Conservation (phyloP, 176 grass and related monocot genomes). For the Phoenix dactylifera region DNA sequence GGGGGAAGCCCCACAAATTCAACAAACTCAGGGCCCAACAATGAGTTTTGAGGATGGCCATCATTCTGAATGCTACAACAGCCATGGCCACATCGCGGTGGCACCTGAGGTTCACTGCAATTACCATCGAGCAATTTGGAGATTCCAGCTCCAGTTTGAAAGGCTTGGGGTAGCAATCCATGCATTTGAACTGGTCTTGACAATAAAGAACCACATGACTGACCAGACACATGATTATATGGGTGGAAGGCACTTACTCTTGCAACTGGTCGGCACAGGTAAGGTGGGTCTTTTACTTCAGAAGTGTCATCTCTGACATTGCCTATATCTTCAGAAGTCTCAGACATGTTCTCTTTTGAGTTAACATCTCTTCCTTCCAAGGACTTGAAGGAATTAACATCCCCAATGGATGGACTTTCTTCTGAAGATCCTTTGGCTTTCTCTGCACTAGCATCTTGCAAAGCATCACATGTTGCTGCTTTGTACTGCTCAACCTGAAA, state of each 20-base stretch:
- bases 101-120: slow-evolving; percentile 49
- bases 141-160: slow-evolving; percentile 25
- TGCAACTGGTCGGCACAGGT: slow-evolving; percentile 57
- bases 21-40: slow-evolving; percentile 86
- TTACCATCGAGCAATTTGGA: slow-evolving; percentile 35
- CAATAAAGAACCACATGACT: slow-evolving; percentile 25
- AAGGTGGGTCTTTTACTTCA: slow-evolving; percentile 45
- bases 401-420: slow-evolving; percentile 31
- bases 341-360: slow-evolving; percentile 25
- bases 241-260: slow-evolving; percentile 75
- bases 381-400: slow-evolving; percentile 36
- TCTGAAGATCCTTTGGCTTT: slow-evolving; percentile 33
- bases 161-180: slow-evolving; percentile 22
- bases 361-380: slow-evolving; percentile 28
- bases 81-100: slow-evolving; percentile 68
- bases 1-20: slow-evolving; percentile 69
- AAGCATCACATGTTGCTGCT: slow-evolving; percentile 19
- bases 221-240: slow-evolving; percentile 25
- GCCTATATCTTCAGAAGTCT: slow-evolving; percentile 21
- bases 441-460: slow-evolving; percentile 26
- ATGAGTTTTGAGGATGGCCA: slow-evolving; percentile 27
- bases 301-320: slow-evolving; percentile 12
- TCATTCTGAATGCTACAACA: slow-evolving; percentile 38
- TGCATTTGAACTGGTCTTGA: slow-evolving; percentile 19
- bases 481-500: slow-evolving; percentile 33